Evolutionary conservation across 2,329 filamentous ascomycete genomes (phyloP), one percentile per base, ranked within the genome.

Genomic region (Arthrobotrys conoides): DNA sequence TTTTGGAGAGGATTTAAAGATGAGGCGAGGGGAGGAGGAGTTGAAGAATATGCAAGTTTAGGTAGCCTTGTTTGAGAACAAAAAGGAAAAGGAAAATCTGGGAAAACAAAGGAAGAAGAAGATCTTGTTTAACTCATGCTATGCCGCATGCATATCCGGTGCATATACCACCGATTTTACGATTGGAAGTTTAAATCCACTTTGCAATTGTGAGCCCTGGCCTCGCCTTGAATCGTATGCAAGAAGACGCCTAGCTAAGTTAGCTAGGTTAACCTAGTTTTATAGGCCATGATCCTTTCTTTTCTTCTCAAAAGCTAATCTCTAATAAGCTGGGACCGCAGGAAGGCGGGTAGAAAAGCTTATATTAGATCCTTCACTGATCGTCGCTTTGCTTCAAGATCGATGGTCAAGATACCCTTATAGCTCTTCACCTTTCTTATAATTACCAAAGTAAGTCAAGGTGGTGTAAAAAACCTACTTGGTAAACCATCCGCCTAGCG

Each of bases 301-400:
- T 30, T 30, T 30, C 27, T 30, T n/a, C 27, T 6, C 27, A 30
- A 30, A 36, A 36, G 33, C 33, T 46, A 46, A 20, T 46, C 44
- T 20, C 41, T 5, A 46, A 46, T 5, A 18, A 46, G n/a, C n/a
- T 18, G 10, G 1, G 12, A 41, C 38, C 44, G 44, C 44, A 16
- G n/a, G n/a, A 46, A 46, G 44, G n/a, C 27, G 27, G 20, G 51
- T 3, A 18, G 33, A 61, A 61, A 61, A 44, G 57, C 57, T 44
- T 61, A 61, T 61, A 61, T 61, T 61, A 27, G 10, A 61, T 27
- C n/a, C 36, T 24, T 30, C 12, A 61, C 3, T 61, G 57, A 61
- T 61, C 36, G 57, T 61, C 57, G 36, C 9, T 27, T n/a, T 41
- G 18, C 57, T 38, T 36, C 30, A 27, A 18, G 3, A 12, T 30